phyloP scores from a whole-genome alignment of 768 basidiomycete species.

The Omphalotus guepiniiformis region DNA sequence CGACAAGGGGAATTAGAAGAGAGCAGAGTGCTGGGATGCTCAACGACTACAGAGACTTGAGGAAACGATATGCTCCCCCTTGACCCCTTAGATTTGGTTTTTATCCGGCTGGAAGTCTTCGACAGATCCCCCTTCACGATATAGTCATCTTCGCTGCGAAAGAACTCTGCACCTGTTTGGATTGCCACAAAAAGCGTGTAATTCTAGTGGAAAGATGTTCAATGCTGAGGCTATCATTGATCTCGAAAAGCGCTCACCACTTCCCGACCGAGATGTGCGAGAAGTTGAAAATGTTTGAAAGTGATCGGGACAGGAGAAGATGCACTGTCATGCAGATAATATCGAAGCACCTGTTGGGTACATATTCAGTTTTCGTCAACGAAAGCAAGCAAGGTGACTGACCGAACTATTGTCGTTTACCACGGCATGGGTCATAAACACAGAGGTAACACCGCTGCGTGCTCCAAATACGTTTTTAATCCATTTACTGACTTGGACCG shows the following conservation, averaged over 20 bases:
- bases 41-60: slow-evolving; percentile 1
- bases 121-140: slow-evolving; percentile 29
- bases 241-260: slow-evolving; percentile 40
- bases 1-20: slow-evolving; percentile 20
- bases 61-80: slow-evolving; percentile 24
- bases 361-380: background rate
- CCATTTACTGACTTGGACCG: slow-evolving; percentile 57
- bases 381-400: slow-evolving; percentile 12
- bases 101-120: slow-evolving; percentile 9
- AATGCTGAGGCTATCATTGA: background rate
- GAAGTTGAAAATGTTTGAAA: slow-evolving; percentile 70
- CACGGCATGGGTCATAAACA: slow-evolving; percentile 71
- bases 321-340: slow-evolving; percentile 31
- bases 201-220: slow-evolving; percentile 30
- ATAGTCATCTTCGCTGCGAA: slow-evolving; percentile 66
- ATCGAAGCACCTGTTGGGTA: slow-evolving; percentile 41
- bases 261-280: slow-evolving; percentile 60
- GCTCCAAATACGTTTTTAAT: slow-evolving; percentile 52
- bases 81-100: slow-evolving; percentile 33
- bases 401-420: slow-evolving; percentile 57
- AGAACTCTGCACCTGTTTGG: slow-evolving; percentile 64
- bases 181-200: slow-evolving; percentile 57
- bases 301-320: slow-evolving; percentile 59
- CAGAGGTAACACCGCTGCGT: slow-evolving; percentile 53
- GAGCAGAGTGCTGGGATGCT: slow-evolving; percentile 19